Percentiles rank a stretch among this genome's conserved stretches.
phyloP scores from a whole-genome alignment of 1,284 basidiomycete genomes.

The Papiliotrema terrestris region DNA sequence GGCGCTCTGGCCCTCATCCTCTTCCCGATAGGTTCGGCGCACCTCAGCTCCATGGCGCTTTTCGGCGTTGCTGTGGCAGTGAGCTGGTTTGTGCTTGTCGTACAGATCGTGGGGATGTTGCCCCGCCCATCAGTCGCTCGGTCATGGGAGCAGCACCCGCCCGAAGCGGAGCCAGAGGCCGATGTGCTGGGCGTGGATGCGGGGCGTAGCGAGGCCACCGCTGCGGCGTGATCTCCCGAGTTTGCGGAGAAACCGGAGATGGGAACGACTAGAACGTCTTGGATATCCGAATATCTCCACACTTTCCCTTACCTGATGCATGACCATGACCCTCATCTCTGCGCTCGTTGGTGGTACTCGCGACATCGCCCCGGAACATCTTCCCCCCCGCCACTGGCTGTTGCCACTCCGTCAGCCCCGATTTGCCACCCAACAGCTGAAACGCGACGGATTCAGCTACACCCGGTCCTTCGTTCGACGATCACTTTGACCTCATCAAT shows the following conservation, averaged over 20 bases:
- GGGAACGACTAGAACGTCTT: too few relatives aligned
- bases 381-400: too few relatives aligned
- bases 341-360: too few relatives aligned
- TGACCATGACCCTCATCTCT: too few relatives aligned
- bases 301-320: too few relatives aligned
- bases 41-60: conserved; percentile 14
- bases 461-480: too few relatives aligned
- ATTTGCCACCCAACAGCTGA: too few relatives aligned
- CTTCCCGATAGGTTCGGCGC: conserved; percentile 16
- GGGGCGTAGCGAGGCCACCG: not conserved
- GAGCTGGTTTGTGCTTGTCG: conserved; percentile 19
- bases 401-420: too few relatives aligned
- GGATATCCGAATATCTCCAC: too few relatives aligned
- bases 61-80: conserved; percentile 23
- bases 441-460: too few relatives aligned
- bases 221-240: not conserved
- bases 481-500: too few relatives aligned
- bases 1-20: conserved; percentile 26
- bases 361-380: too few relatives aligned
- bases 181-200: not conserved
- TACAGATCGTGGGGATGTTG: conserved; percentile 8
- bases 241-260: not conserved
- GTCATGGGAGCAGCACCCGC: not conserved
- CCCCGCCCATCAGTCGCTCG: not conserved
- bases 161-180: not conserved